Conservation (phyloP, 257 asterid species). For the Solanum infundibuliforme region DNA sequence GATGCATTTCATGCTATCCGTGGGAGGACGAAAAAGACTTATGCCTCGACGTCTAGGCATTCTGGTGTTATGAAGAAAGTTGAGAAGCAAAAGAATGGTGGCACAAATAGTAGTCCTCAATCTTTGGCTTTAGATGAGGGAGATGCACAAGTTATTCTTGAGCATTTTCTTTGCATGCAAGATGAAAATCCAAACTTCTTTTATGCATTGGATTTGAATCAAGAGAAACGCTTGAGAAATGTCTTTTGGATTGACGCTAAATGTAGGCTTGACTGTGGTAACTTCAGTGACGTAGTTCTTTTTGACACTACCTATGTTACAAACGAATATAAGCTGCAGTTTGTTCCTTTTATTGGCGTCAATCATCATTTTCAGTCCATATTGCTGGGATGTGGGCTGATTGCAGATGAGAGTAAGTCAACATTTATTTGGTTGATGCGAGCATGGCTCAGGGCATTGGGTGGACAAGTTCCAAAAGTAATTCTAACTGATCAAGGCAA, state of each 20-base stretch:
- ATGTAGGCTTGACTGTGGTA: slow-evolving; percentile 25
- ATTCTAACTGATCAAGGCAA: slow-evolving; percentile 41
- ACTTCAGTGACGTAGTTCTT: slow-evolving; percentile 38
- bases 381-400: slow-evolving; percentile 34
- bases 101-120: slow-evolving; percentile 3
- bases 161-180: slow-evolving; percentile 34
- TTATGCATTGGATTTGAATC: slow-evolving; percentile 40
- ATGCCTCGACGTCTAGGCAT: neutral
- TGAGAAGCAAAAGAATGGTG: slow-evolving; percentile 6
- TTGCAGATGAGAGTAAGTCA: slow-evolving; percentile 34
- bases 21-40: slow-evolving; percentile 11
- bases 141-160: slow-evolving; percentile 36
- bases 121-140: slow-evolving; percentile 25
- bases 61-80: slow-evolving; percentile 10
- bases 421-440: slow-evolving; percentile 37
- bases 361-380: slow-evolving; percentile 34
- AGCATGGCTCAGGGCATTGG: slow-evolving; percentile 41
- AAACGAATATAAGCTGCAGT: slow-evolving; percentile 29
- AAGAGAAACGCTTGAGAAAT: slow-evolving; percentile 30
- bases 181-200: slow-evolving; percentile 43
- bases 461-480: slow-evolving; percentile 43
- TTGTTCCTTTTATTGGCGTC: slow-evolving; percentile 43
- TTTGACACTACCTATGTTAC: slow-evolving; percentile 24
- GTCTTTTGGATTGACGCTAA: slow-evolving; percentile 46
- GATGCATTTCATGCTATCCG: slow-evolving; percentile 1